Evolutionary conservation across 2,329 filamentous ascomycete genomes (phyloP).

Genomic region (Neopestalotiopsis rosae): DNA sequence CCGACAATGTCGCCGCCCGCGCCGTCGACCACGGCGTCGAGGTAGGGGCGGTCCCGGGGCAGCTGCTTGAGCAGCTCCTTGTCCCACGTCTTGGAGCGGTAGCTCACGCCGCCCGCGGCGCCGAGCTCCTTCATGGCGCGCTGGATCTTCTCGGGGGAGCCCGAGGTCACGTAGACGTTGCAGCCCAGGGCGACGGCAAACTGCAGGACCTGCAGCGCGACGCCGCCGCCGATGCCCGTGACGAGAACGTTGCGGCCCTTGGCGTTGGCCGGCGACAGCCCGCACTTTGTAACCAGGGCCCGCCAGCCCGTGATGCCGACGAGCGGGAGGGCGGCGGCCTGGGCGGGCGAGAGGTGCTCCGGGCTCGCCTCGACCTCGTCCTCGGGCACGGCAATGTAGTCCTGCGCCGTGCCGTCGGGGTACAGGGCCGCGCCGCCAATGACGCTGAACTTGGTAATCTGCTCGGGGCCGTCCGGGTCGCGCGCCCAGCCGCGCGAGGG

Average conservation of each 20-base stretch:
- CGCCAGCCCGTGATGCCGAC: slow-evolving; percentile 90
- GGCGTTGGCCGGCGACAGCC: slow-evolving; percentile 52
- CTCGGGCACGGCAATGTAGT: slow-evolving; percentile 72
- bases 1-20: slow-evolving; percentile 85
- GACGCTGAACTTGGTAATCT: slow-evolving; percentile 61
- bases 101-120: slow-evolving; percentile 81
- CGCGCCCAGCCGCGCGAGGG: slow-evolving; percentile 80
- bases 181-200: slow-evolving; percentile 79
- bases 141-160: slow-evolving; percentile 75
- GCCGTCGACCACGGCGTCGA: slow-evolving; percentile 89
- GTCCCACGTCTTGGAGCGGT: slow-evolving; percentile 82
- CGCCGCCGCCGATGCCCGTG: slow-evolving; percentile 92
- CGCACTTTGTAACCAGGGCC: slow-evolving; percentile 80
- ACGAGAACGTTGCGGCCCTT: slow-evolving; percentile 78
- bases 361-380: slow-evolving; percentile 79
- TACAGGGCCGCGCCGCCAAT: slow-evolving; percentile 71
- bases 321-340: slow-evolving; percentile 84
- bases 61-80: slow-evolving; percentile 71
- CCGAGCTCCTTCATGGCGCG: slow-evolving; percentile 71
- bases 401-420: slow-evolving; percentile 72
- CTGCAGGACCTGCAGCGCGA: slow-evolving; percentile 80
- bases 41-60: slow-evolving; percentile 65
- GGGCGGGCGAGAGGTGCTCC: slow-evolving; percentile 69
- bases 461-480: slow-evolving; percentile 75
- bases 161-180: slow-evolving; percentile 82